Evolutionary conservation across 2,329 filamentous ascomycete species (phyloP), one percentile per base, ranked within the genome.

Genomic region (Leptographium galeiforme): DNA sequence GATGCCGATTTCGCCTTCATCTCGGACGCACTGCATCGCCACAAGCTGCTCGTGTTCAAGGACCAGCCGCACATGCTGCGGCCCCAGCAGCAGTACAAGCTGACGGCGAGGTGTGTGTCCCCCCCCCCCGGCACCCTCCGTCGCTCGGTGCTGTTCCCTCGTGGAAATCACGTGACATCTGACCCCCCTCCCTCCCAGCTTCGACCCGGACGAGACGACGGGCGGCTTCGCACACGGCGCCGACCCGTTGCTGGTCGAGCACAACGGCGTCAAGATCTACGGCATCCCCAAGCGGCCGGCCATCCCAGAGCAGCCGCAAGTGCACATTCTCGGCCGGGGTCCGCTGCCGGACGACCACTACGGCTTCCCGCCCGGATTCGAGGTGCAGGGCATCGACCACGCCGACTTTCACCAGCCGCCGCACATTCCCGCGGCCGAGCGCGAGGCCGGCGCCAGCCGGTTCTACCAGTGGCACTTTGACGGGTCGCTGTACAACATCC

Each of bases 401-500:
- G 57, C 57, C n/a, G 60, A 65, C 30, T 68, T 68, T 56, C 67
- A 70, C 53, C 58, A 67, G 18, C 65, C 66, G n/a, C 67, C 67
- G 8, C 67, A 36, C 16, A 19, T 67, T 16, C 58, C 65, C 6
- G 58, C 57, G 6, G 63, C 59, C 36, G 66, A 69, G 33, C 59
- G 65, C 1, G 65, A 65, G 47, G 59, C 60, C 5, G 67, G 66
- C 6, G 61, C 63, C 38, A 63, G 61, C 38, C 58, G 66, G 2
- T 68, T 68, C 53, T 67, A 67, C 53, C 64, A 66, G 48, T 68
- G 66, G 66, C 66, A 68, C 54, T 67, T 64, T 57, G 66, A 67
- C 55, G 66, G 60, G 18, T 49, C 66, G 2, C 56, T 68, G 32
- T 67, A 68, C 56, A 57, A 60, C 43, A 67, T 67, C 45, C 65